Evolutionary conservation across 257 asterid genomes (phyloP), one percentile per base, ranked within the genome.

Genomic region (Gentiana dahurica): DNA sequence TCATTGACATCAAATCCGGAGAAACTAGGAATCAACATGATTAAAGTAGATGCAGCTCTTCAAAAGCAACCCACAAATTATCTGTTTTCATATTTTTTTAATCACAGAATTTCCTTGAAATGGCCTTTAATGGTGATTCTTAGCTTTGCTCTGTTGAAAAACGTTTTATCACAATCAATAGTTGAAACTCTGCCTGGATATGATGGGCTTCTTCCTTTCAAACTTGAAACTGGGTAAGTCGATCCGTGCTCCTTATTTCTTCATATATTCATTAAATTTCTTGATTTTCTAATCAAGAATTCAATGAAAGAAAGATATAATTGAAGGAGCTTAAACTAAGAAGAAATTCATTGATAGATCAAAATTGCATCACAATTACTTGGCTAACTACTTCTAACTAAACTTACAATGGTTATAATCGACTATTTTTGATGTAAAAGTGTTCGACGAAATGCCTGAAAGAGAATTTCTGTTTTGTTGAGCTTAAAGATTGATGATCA

Each of bases 161-260:
- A n/a, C 33, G 54, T 36, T 36, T 12, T 38, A 6, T 3, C 73
- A n/a, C 51, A 62, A 37, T 7, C 73, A 0, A 13, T 36, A 3
- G 56, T 68, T 36, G 0, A 56, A 44, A 56, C 55, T 0, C 51
- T 68, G 3, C 73, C 73, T 15, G 73, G 73, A 10, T 68, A 35
- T 53, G 36, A 57, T 1, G 59, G 56, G 2, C 13, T 51, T 34
- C 68, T 68, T 12, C 73, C 73, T 0, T 62, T 68, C 68, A 68
- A 56, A n/a, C 82, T 83, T 39, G 75, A 74, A 66, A 83, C 93
- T 0, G 84, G 88, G 93, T 74, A 44, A 38, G 58, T 39, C 34
- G 6, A 41, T 10, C 46, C 24, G 24, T 24, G 24, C 41, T 5
- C 34, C 12, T 60, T 0, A 1, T 35, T 4, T 15, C 10, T 10